Conservation (phyloP, 805 yeast genomes). For the Candida palmyrensis region DNA sequence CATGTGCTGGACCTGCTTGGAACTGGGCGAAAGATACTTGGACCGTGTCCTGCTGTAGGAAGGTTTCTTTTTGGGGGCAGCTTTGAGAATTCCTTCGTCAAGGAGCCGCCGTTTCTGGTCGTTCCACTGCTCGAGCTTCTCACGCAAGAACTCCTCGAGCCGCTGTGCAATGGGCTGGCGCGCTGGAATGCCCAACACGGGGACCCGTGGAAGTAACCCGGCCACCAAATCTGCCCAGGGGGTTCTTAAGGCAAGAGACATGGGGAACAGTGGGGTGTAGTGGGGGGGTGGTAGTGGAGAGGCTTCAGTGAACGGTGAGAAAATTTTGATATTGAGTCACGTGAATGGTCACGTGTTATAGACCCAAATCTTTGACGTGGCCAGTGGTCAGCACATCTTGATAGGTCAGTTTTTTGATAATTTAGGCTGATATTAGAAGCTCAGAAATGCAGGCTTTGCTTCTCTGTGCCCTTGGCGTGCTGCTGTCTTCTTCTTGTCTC, state of each 20-base stretch:
- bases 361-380: no score
- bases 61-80: constrained; percentile 92
- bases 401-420: no score
- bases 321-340: no score
- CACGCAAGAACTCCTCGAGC: neutral
- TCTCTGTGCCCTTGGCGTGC: no score
- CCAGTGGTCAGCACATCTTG: no score
- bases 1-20: constrained; percentile 72
- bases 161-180: neutral
- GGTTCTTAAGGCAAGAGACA: neutral
- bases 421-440: no score
- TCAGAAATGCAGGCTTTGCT: no score
- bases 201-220: constrained; percentile 7
- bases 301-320: no score
- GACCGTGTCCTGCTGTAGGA: constrained; percentile 84
- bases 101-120: neutral
- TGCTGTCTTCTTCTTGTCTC: no score
- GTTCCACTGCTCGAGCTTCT: neutral
- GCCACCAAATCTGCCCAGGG: no score
- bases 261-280: neutral
- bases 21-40: constrained; percentile 76
- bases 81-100: constrained; percentile 45
- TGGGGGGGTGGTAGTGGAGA: no score
- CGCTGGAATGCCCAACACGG: neutral
- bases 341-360: no score